A percentile compares a stretch with the other conserved stretches of the same genome.
phyloP scores from a whole-genome alignment of 352 stramenopile species.

The Aphanomyces astaci region DNA sequence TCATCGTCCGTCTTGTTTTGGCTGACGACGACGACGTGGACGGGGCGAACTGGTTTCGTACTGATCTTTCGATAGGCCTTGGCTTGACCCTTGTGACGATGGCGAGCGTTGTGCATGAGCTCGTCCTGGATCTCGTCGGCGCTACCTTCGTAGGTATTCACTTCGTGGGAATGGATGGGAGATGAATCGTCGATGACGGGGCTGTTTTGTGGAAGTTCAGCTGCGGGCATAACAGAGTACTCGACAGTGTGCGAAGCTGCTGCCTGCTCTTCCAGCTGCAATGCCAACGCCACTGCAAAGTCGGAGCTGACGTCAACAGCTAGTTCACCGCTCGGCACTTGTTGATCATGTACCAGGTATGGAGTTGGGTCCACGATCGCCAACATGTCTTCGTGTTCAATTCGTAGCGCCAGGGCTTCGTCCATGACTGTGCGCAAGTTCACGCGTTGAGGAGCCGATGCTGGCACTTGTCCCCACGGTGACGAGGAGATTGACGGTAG shows the following conservation, averaged over 20 bases:
- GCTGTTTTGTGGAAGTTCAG: too few species aligned
- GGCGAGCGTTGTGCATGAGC: background rate
- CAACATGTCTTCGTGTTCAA: background rate
- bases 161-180: background rate
- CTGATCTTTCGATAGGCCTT: background rate
- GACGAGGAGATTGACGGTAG: background rate
- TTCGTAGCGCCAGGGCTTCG: background rate
- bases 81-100: background rate
- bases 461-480: background rate
- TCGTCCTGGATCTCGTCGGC: background rate
- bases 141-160: background rate
- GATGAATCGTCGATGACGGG: too few species aligned
- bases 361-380: background rate
- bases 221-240: background rate
- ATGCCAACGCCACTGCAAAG: slow-evolving; percentile 4
- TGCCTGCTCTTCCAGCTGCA: slow-evolving; percentile 11
- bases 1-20: background rate
- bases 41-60: background rate
- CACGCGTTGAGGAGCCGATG: background rate
- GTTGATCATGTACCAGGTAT: background rate
- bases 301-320: background rate
- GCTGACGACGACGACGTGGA: background rate
- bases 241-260: slow-evolving; percentile 3
- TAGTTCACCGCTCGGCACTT: background rate
- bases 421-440: slow-evolving; percentile 4